Percentiles rank a stretch among this genome's conserved stretches.
phyloP scores from a whole-genome alignment of 306 rosid genomes.

The Ochetophila trinervis region DNA sequence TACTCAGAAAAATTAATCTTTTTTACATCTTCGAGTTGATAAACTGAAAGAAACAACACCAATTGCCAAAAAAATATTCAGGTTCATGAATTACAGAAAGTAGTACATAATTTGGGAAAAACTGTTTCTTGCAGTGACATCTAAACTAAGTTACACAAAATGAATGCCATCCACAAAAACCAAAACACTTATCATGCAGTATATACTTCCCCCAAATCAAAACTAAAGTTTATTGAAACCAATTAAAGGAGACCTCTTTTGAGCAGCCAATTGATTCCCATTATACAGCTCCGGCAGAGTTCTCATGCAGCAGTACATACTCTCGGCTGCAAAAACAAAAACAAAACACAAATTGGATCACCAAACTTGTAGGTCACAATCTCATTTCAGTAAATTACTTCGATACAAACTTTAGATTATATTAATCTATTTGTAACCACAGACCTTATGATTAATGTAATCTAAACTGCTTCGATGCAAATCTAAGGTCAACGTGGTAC shows the following conservation, averaged over 20 bases:
- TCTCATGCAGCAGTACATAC: constrained; percentile 88
- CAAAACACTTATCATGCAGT: constrained; percentile 8
- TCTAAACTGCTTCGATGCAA: no score
- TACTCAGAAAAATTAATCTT: no score
- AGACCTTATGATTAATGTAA: no score
- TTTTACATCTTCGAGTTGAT: not conserved
- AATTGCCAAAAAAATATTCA: no score
- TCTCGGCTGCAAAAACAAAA: constrained; percentile 75
- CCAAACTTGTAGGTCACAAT: not conserved
- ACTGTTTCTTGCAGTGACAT: not conserved
- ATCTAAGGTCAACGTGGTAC: no score
- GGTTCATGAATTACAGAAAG: not conserved
- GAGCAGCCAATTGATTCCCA: constrained; percentile 3
- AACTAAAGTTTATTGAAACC: not conserved
- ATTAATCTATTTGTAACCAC: no score
- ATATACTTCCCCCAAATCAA: constrained; percentile 8
- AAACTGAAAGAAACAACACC: not conserved
- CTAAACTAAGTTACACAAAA: not conserved
- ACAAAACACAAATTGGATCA: not conserved
- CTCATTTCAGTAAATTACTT: not conserved
- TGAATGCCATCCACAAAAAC: constrained; percentile 8
- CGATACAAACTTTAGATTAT: no score
- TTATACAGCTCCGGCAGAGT: constrained; percentile 46
- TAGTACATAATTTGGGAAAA: not conserved
- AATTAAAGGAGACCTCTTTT: constrained; percentile 1